A percentile compares a stretch with the other conserved stretches of the same genome.
phyloP scores from a whole-genome alignment of 345 rosid species.

The Mallotus nudiflorus region DNA sequence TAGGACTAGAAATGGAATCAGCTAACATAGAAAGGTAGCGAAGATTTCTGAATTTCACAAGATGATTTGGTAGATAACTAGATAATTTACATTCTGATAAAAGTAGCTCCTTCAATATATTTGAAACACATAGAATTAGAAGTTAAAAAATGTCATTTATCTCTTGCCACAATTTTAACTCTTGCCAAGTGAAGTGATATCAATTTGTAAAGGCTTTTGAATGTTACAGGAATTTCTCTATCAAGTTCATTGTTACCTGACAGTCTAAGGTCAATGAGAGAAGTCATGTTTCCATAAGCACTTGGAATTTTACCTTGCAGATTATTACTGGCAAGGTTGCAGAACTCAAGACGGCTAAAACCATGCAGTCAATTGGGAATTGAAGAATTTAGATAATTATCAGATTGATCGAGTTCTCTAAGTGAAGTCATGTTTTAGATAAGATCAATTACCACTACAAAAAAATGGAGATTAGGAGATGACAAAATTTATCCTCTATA shows the following conservation, averaged over 20 bases:
- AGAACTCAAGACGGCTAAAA: constrained; percentile 16
- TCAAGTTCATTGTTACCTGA: background rate
- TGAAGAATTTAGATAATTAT: background rate
- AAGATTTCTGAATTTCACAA: constrained; percentile 9
- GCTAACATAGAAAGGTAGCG: background rate
- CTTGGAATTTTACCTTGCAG: constrained; percentile 26
- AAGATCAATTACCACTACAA: too few relatives aligned
- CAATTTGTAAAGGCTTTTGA: constrained; percentile 20
- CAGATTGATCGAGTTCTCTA: background rate
- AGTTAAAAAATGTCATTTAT: background rate
- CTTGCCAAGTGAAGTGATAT: background rate
- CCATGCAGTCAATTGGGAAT: constrained; percentile 1
- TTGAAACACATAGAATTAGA: constrained; percentile 1
- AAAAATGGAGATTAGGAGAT: too few relatives aligned
- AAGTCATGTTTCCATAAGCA: constrained; percentile 7
- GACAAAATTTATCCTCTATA: too few relatives aligned
- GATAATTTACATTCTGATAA: background rate
- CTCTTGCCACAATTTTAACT: background rate
- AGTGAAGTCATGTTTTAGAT: constrained; percentile 13
- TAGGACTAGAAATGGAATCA: constrained; percentile 24
- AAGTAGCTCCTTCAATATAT: background rate
- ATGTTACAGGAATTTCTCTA: constrained; percentile 20
- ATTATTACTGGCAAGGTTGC: background rate
- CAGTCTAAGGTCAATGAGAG: constrained; percentile 4
- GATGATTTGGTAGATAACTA: constrained; percentile 13